Percentiles rank a stretch among this genome's conserved stretches.
Evolutionary conservation across 805 yeast genomes (phyloP).

Genomic region (Cyberlindnera euphorbiae): DNA sequence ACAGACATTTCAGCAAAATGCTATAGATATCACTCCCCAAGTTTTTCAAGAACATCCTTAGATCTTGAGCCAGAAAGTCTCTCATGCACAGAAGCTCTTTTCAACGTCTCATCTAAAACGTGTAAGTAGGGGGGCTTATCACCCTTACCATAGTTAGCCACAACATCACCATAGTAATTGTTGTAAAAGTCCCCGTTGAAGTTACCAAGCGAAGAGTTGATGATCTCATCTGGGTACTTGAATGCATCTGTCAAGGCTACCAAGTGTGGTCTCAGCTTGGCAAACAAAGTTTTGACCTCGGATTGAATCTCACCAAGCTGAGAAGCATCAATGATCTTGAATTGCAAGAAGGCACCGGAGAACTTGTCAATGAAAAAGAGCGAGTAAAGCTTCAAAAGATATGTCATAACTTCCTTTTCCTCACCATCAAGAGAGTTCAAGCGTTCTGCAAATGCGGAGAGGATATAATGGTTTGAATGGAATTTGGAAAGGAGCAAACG

Average conservation of each 20-base stretch:
- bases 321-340: constrained; percentile 48
- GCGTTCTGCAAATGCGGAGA: constrained; percentile 29
- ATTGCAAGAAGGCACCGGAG: constrained; percentile 67
- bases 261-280: constrained; percentile 57
- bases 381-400: constrained; percentile 60
- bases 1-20: too few relatives aligned
- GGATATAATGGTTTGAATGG: constrained; percentile 36
- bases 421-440: constrained; percentile 19
- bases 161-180: constrained; percentile 64
- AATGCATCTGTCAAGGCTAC: constrained; percentile 82
- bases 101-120: constrained; percentile 33
- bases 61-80: constrained; percentile 31
- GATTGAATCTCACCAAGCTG: constrained; percentile 40
- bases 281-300: constrained; percentile 42
- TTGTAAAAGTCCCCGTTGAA: constrained; percentile 81
- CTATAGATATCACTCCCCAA: constrained; percentile 26
- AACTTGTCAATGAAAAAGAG: constrained; percentile 62
- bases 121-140: constrained; percentile 50
- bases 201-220: constrained; percentile 78
- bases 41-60: constrained; percentile 26
- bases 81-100: constrained; percentile 35
- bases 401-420: constrained; percentile 45
- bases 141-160: constrained; percentile 40
- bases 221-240: constrained; percentile 71
- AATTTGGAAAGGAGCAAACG: constrained; percentile 35